Percentiles rank a stretch among this genome's conserved stretches.
phyloP scores from a whole-genome alignment of 257 asterid genomes.

The Plantago ovata region DNA sequence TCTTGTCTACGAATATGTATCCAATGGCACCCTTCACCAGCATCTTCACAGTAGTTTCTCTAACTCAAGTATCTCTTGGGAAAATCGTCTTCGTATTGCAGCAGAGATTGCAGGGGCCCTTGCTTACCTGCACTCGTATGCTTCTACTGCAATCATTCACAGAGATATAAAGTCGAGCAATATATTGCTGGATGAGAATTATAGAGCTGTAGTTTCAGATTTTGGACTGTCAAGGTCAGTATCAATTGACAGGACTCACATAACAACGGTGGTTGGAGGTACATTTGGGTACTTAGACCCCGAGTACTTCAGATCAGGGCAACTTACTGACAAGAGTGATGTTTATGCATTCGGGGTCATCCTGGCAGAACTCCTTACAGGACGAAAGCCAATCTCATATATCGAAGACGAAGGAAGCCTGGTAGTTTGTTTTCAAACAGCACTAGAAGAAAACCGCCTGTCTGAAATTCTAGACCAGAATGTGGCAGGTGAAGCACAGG shows the following conservation, averaged over 20 bases:
- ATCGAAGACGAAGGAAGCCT: conserved; percentile 20
- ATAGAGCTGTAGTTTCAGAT: too few species aligned
- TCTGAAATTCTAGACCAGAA: conserved; percentile 20
- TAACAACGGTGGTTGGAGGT: conserved; percentile 42
- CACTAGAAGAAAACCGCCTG: conserved; percentile 21
- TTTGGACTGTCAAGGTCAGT: too few species aligned
- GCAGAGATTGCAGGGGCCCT: conserved; percentile 40
- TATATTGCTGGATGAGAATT: too few species aligned
- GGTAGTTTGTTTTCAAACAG: conserved; percentile 24
- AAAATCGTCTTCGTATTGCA: conserved; percentile 33
- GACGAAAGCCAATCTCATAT: conserved; percentile 25
- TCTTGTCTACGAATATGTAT: too few species aligned
- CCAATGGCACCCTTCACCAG: conserved; percentile 22
- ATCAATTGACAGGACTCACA: too few species aligned
- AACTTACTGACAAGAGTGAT: conserved; percentile 37
- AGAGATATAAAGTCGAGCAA: too few species aligned
- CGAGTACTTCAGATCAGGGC: conserved; percentile 33
- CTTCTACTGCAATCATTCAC: conserved; percentile 35
- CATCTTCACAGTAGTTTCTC: conserved; percentile 19
- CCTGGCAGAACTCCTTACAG: conserved; percentile 35
- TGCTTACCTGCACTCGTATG: conserved; percentile 35
- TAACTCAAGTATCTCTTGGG: conserved; percentile 23
- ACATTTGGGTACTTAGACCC: conserved; percentile 44
- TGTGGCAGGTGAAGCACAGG: conserved; percentile 19
- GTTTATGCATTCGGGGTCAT: conserved; percentile 41